Evolutionary conservation across 805 yeast genomes (phyloP).

Genomic region (Cyberlindnera petersonii): DNA sequence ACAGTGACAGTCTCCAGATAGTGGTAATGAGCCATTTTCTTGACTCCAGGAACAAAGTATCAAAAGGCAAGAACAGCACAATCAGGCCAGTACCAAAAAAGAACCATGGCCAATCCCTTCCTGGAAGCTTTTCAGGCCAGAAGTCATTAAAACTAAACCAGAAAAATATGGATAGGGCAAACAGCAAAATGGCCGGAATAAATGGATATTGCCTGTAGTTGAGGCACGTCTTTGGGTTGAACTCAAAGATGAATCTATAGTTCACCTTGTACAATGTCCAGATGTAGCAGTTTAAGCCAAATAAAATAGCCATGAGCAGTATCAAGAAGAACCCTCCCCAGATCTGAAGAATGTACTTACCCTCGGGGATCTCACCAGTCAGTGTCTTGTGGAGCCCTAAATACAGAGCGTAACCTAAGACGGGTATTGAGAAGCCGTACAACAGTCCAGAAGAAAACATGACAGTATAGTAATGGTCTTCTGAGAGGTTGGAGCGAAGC

Average conservation of each 20-base stretch:
- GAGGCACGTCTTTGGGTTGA: conserved; percentile 62
- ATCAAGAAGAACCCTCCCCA: conserved; percentile 89
- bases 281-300: conserved; percentile 63
- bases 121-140: conserved; percentile 57
- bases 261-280: conserved; percentile 79
- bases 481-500: conserved; percentile 46
- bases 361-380: conserved; percentile 47
- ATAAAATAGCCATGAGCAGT: conserved; percentile 54
- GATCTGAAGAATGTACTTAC: conserved; percentile 64
- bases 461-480: conserved; percentile 34
- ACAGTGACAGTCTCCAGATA: conserved; percentile 63
- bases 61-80: conserved; percentile 58
- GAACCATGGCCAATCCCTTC: conserved; percentile 77
- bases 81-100: conserved; percentile 52
- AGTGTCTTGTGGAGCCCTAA: conserved; percentile 43
- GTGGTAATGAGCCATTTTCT: conserved; percentile 77
- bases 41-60: conserved; percentile 52
- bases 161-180: conserved; percentile 53
- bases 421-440: conserved; percentile 67
- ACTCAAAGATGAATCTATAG: conserved; percentile 89
- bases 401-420: conserved; percentile 57
- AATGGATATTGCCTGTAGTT: conserved; percentile 64
- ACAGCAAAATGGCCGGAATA: conserved; percentile 56
- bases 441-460: conserved; percentile 63
- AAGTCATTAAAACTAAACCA: conserved; percentile 76